phyloP scores from a whole-genome alignment of 257 asterid genomes.

The Forsythia suspensa region DNA sequence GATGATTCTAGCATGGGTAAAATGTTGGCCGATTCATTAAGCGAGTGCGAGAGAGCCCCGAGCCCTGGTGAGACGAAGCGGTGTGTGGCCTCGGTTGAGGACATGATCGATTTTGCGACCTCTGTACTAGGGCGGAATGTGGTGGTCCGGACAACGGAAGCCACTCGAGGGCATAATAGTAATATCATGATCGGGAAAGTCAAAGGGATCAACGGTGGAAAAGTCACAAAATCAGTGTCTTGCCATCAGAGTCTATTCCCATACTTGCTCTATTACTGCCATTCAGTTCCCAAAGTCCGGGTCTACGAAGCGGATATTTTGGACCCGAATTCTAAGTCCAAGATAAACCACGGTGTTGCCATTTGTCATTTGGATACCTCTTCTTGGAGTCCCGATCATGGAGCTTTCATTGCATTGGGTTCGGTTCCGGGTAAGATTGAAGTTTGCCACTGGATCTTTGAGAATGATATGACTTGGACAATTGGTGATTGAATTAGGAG shows the following conservation, averaged over 20 bases:
- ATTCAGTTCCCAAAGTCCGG: conserved; percentile 91
- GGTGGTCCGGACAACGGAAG: conserved; percentile 60
- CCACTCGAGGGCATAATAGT: conserved; percentile 45
- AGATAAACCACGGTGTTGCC: conserved; percentile 78
- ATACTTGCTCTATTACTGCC: conserved; percentile 78
- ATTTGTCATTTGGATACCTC: conserved; percentile 86
- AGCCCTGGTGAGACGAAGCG: conserved; percentile 81
- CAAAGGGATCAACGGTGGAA: conserved; percentile 72
- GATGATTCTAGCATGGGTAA: conserved; percentile 49
- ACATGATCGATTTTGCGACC: conserved; percentile 89
- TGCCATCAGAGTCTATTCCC: conserved; percentile 90
- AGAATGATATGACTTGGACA: conserved; percentile 88
- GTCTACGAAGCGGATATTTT: conserved; percentile 80
- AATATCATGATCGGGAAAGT: conserved; percentile 58
- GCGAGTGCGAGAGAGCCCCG: conserved; percentile 78
- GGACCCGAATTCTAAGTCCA: conserved; percentile 52
- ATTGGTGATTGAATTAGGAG: conserved; percentile 40
- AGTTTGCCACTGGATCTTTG: conserved; percentile 93
- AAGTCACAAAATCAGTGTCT: conserved; percentile 72
- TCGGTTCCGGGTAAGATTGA: conserved; percentile 82
- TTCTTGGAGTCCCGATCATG: conserved; percentile 78
- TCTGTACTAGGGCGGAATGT: conserved; percentile 74
- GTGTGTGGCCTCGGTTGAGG: conserved; percentile 81
- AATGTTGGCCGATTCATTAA: conserved; percentile 48
- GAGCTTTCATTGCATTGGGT: conserved; percentile 77